Base-by-base conservation (phyloP, 169 alveolate species). In the Eimeria sp. region DNA sequence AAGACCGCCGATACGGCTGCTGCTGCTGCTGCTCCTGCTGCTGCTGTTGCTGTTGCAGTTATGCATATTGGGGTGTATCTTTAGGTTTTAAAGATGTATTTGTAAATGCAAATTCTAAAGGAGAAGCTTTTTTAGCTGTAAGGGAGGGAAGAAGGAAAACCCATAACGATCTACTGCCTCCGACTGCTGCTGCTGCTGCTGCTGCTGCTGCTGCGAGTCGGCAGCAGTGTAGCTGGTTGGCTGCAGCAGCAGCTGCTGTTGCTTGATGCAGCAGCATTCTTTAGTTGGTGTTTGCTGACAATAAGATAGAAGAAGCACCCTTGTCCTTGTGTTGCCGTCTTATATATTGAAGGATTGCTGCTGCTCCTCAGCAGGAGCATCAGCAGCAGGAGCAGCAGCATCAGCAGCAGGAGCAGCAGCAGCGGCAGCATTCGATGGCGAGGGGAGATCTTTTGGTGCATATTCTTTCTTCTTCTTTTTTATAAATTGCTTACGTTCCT, bases 171-270 rank as follows among this genome's bases (percentile, higher is more conserved):
- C 45, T 1, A 14, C 13, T 10, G 6, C 14, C 57, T 34, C 40
- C 18, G 30, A 57, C 84, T 73, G 67, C 89, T 18, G 89, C 65
- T n/a, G 89, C 91, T 54, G 91, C 91, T 57, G 91, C 73, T 57
- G 70, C 91, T 57, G 91, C 91, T 5, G 91, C 61, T 54, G 91
- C 91, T n/a, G 61, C 61, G 61, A 34, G 40, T 34, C 40, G 40
- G 45, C 87, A 63, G 91, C 91, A 83, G 57, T 51, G 75, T 76
- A 57, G 70, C 91, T 83, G 91, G 91, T 47, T 78, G 70, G 45
- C 67, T 16, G 91, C 91, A 54, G 91, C 61, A 54, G 75, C 54
- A 11, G 73, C 67, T 25, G 91, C 76, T 83, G 91, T 45, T 25
- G 89, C 13, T 70, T 43, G 47, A 27, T 34, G 80, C 11, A 13